phyloP scores from a whole-genome alignment of 1,284 basidiomycete species.

The Leccinum huronense region DNA sequence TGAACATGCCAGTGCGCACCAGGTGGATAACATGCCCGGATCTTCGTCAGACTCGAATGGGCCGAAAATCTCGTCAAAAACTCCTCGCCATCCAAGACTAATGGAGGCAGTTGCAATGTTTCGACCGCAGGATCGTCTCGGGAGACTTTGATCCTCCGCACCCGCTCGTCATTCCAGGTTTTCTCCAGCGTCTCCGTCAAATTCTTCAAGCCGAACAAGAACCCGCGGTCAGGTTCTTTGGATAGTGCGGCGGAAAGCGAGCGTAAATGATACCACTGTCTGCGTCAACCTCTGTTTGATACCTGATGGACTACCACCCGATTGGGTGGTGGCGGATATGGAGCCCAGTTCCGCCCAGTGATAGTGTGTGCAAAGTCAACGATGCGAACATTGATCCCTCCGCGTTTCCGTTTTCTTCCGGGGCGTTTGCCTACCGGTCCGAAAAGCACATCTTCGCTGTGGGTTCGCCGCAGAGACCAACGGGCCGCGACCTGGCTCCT shows the following conservation, averaged over 20 bases:
- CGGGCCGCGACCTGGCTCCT: slow-evolving; percentile 39
- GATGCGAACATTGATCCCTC: slow-evolving; percentile 93
- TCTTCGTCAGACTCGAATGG: slow-evolving; percentile 55
- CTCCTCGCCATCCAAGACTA: slow-evolving; percentile 67
- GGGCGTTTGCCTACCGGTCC: slow-evolving; percentile 63
- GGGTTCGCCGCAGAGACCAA: slow-evolving; percentile 61
- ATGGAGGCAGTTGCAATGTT: slow-evolving; percentile 55
- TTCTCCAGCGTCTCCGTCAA: slow-evolving; percentile 71
- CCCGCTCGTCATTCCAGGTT: slow-evolving; percentile 84
- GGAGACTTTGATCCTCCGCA: slow-evolving; percentile 60
- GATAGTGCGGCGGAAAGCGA: slow-evolving; percentile 90
- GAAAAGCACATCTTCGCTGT: slow-evolving; percentile 71
- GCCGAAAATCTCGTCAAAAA: slow-evolving; percentile 73
- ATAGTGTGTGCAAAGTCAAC: slow-evolving; percentile 99
- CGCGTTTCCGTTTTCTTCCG: slow-evolving; percentile 66
- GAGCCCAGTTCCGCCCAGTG: slow-evolving; percentile 88
- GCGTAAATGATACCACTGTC: slow-evolving; percentile 79
- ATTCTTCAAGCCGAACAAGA: slow-evolving; percentile 88
- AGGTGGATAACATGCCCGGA: slow-evolving; percentile 71
- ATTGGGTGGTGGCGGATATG: slow-evolving; percentile 50
- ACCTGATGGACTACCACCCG: slow-evolving; percentile 46
- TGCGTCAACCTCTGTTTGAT: slow-evolving; percentile 76
- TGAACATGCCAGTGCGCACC: slow-evolving; percentile 21
- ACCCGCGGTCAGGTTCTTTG: slow-evolving; percentile 89
- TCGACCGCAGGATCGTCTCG: slow-evolving; percentile 54